Conservation (phyloP, 148 eudicot species). For the Dianthus caryophyllus region DNA sequence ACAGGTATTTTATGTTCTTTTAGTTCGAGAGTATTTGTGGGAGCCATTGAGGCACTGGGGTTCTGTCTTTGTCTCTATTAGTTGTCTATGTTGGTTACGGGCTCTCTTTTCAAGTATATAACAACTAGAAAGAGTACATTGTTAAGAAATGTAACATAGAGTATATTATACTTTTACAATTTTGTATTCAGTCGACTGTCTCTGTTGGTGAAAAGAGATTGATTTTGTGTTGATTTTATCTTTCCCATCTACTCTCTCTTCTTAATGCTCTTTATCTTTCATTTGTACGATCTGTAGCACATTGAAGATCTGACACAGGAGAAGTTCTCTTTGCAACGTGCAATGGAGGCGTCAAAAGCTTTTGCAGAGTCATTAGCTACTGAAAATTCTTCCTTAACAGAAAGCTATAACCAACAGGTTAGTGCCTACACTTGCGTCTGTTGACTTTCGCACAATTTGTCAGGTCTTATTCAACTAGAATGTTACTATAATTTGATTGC, state of each 20-base stretch:
- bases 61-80: no score
- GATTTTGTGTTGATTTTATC: not conserved
- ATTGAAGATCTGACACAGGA: constrained; percentile 98
- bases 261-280: not conserved
- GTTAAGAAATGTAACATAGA: not conserved
- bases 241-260: not conserved
- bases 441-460: not conserved
- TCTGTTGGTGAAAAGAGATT: not conserved
- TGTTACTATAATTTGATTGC: not conserved
- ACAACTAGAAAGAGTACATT: not conserved
- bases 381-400: constrained; percentile 89
- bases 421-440: constrained; percentile 3
- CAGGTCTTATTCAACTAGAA: not conserved
- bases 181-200: not conserved
- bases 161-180: not conserved
- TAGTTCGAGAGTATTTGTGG: no score
- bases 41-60: no score
- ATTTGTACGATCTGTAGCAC: constrained; percentile 49
- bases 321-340: constrained; percentile 90
- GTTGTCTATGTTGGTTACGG: not conserved
- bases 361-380: constrained; percentile 86
- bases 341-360: constrained; percentile 81
- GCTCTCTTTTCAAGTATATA: not conserved
- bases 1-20: no score
- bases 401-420: constrained; percentile 97